These are phyloP conservation scores for Ophiocordyceps robertsii DNA, from an alignment of 2,329 filamentous ascomycete species.

Conservation along the genomic window DNA sequence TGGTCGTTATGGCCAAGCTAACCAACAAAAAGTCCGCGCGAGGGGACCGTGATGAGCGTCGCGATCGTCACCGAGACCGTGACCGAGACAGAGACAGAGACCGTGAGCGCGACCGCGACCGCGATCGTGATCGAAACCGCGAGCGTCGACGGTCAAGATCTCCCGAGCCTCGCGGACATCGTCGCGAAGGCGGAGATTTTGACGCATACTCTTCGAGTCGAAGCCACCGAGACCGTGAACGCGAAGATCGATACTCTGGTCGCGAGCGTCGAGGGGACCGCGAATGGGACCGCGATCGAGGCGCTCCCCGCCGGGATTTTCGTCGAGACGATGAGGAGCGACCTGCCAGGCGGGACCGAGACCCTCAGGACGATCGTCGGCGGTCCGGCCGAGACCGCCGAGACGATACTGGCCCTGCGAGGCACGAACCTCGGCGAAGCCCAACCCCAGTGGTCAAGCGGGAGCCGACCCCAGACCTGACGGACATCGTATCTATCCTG, in stretches of 20 bases:
- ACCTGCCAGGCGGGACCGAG: conserved; percentile 43
- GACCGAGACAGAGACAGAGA: conserved; percentile 65
- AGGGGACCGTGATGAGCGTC: conserved; percentile 20
- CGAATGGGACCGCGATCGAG: conserved; percentile 63
- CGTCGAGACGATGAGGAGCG: conserved; percentile 53
- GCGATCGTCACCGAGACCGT: conserved; percentile 19
- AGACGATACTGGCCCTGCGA: conserved; percentile 21
- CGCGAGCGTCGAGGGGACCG: conserved; percentile 56
- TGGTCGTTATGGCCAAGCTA: neutral
- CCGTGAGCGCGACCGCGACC: conserved; percentile 30
- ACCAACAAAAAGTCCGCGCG: conserved; percentile 6
- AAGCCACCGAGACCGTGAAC: conserved; percentile 83
- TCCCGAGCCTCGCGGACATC: conserved; percentile 54
- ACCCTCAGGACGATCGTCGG: conserved; percentile 35
- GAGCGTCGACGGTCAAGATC: conserved; percentile 75
- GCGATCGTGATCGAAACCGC: conserved; percentile 25
- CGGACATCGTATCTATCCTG: conserved; percentile 67
- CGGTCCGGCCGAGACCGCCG: conserved; percentile 34
- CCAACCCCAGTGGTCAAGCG: conserved; percentile 75
- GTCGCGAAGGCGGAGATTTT: conserved; percentile 63
- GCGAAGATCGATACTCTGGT: conserved; percentile 79
- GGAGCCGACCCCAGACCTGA: conserved; percentile 91
- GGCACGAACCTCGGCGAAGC: conserved; percentile 52
- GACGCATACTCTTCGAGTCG: conserved; percentile 90
- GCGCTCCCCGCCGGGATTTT: conserved; percentile 43